Evolutionary conservation across 257 asterid species (phyloP).

Genomic region (Gynochthodes officinalis): DNA sequence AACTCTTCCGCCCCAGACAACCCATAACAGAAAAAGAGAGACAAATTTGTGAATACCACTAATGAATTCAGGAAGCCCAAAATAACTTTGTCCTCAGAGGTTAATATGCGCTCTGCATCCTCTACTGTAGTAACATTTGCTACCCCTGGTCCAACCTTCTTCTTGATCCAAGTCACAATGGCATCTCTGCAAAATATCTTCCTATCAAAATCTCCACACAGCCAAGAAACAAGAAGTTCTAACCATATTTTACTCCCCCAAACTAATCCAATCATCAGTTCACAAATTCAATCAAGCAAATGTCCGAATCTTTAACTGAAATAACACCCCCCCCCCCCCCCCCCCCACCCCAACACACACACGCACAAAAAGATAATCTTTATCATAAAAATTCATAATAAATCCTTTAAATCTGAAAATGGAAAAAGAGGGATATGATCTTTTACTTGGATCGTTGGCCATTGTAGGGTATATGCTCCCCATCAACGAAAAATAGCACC

Average conservation of each 20-base stretch:
- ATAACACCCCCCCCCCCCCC: too few species aligned
- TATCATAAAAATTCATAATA: background rate
- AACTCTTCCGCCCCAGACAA: background rate
- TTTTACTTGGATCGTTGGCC: constrained; percentile 74
- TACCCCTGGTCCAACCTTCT: constrained; percentile 72
- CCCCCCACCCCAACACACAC: too few species aligned
- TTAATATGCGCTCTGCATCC: constrained; percentile 71
- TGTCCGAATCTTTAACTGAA: background rate
- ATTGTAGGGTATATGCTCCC: constrained; percentile 63
- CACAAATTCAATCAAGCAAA: background rate
- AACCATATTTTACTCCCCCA: too few species aligned
- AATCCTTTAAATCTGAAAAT: background rate
- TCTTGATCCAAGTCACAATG: constrained; percentile 82
- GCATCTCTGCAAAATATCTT: constrained; percentile 56
- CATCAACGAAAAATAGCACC: constrained; percentile 66
- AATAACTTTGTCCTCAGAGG: constrained; percentile 54
- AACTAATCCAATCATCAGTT: background rate
- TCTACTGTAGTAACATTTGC: constrained; percentile 56
- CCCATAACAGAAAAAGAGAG: background rate
- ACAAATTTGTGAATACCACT: constrained; percentile 49
- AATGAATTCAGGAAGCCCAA: constrained; percentile 66
- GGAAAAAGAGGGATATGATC: background rate
- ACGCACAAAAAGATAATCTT: too few species aligned
- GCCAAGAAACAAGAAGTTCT: background rate
- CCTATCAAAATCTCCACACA: background rate